Evolutionary conservation across 306 rosid species (phyloP), one percentile per base, ranked within the genome.

Genomic region (Senna tora): DNA sequence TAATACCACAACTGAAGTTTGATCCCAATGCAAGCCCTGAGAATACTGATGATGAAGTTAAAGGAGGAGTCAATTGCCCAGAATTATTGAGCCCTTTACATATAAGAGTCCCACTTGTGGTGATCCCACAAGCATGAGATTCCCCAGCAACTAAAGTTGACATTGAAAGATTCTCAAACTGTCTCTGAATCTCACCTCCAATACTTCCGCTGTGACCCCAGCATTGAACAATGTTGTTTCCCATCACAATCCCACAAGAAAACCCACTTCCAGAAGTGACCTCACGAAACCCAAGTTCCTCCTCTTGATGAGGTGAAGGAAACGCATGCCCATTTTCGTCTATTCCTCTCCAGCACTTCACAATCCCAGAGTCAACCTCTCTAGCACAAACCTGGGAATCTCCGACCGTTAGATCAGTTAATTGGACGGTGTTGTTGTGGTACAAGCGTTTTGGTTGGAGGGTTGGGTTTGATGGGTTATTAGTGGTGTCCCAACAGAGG

Each of bases 101-200:
- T 41, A 80, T 60, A 61, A 84, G 70, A 77, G 15, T 65, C 12
- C 81, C 82, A n/a, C 57, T 15, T n/a, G 65, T 17, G 11, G 80
- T 84, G 21, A 84, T 74, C 5, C 87, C 87, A 60, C 87, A 84
- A 56, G 66, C 87, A 70, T 80, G 87, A 4, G 87, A 80, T 21
- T 77, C 80, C 3, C 87, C 87, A 36, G 78, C 80, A 51, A 80
- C 70, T 34, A 84, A 45, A 39, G 51, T 77, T 15, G 76, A 69
- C 85, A 84, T 80, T 13, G 78, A 9, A 0, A 80, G 50, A 71
- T 84, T 80, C 61, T 21, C 75, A 59, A 80, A 80, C 7, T 77
- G 51, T n/a, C 34, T 50, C 28, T 80, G 78, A 77, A 80, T 84
- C 6, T 60, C 30, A 58, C 4, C n/a, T 13, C 69, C 76, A 50